A percentile compares a stretch with the other conserved stretches of the same genome.
Conservation (phyloP, 1,284 basidiomycete species). For the Neolentinus lepideus region DNA sequence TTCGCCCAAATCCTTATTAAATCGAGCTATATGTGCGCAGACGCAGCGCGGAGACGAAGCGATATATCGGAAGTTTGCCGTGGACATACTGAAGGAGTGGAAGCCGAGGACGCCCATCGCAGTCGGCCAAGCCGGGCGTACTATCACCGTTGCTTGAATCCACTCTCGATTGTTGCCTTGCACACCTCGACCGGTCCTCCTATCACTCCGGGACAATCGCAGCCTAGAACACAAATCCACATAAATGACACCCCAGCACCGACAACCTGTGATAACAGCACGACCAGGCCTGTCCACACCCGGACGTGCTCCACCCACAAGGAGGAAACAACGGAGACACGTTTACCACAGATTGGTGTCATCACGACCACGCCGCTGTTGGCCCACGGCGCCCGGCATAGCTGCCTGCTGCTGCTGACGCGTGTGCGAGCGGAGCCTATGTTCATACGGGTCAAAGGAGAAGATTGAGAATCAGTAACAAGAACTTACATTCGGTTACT, state of each 20-base stretch:
- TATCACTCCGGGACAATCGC: not conserved
- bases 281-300: not conserved
- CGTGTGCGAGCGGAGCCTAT: constrained; percentile 78
- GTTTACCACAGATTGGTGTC: constrained; percentile 66
- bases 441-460: constrained; percentile 13
- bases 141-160: not conserved
- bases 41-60: constrained; percentile 9
- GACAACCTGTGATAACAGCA: not conserved
- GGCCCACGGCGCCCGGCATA: constrained; percentile 52
- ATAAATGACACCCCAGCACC: not conserved
- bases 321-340: constrained; percentile 14
- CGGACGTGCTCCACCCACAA: constrained; percentile 13
- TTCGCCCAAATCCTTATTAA: constrained; percentile 6
- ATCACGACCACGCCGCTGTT: constrained; percentile 56
- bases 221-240: not conserved
- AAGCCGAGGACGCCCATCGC: constrained; percentile 16
- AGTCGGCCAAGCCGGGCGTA: constrained; percentile 26
- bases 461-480: constrained; percentile 18
- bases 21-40: constrained; percentile 11
- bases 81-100: constrained; percentile 18
- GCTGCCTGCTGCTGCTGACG: constrained; percentile 63
- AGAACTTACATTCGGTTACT: constrained; percentile 72
- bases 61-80: constrained; percentile 14
- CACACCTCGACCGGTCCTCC: not conserved
- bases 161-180: not conserved